phyloP scores from a whole-genome alignment of 176 grass and related monocot genomes.

The Carex myosuroides region DNA sequence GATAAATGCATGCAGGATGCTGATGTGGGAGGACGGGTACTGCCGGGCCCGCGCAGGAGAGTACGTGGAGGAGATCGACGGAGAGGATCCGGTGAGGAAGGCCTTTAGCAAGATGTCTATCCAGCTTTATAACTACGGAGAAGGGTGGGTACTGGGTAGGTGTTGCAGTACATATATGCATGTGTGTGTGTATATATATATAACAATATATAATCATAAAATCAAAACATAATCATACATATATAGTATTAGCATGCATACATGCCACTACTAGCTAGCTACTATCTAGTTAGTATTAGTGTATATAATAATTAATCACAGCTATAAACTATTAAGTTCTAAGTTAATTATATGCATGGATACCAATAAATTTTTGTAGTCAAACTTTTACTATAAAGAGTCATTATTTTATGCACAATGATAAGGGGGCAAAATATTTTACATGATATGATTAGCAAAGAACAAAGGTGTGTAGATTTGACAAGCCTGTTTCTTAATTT shows the following conservation, averaged over 20 bases:
- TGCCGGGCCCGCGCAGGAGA: constrained; percentile 63
- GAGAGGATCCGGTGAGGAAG: constrained; percentile 85
- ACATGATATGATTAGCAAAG: neutral
- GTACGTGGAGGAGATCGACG: constrained; percentile 89
- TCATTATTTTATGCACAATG: constrained; percentile 12
- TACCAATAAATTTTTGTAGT: neutral
- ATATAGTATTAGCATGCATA: neutral
- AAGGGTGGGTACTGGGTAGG: constrained; percentile 99
- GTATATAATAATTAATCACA: neutral
- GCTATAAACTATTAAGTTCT: neutral
- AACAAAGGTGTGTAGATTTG: constrained; percentile 6
- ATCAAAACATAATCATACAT: neutral
- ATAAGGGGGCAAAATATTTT: neutral
- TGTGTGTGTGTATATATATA: neutral
- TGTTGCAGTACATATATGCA: constrained; percentile 32
- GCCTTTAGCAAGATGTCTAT: constrained; percentile 99
- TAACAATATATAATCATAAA: neutral
- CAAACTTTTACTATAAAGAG: constrained; percentile 10
- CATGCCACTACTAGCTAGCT: neutral
- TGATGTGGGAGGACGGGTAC: constrained; percentile 99
- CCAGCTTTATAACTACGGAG: constrained; percentile 99
- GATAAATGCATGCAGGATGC: constrained; percentile 47
- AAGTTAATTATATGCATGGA: neutral
- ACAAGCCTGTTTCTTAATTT: constrained; percentile 19
- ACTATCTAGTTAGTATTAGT: neutral